Conservation (phyloP, 139 green algal species). For the Penium margaritaceum region DNA sequence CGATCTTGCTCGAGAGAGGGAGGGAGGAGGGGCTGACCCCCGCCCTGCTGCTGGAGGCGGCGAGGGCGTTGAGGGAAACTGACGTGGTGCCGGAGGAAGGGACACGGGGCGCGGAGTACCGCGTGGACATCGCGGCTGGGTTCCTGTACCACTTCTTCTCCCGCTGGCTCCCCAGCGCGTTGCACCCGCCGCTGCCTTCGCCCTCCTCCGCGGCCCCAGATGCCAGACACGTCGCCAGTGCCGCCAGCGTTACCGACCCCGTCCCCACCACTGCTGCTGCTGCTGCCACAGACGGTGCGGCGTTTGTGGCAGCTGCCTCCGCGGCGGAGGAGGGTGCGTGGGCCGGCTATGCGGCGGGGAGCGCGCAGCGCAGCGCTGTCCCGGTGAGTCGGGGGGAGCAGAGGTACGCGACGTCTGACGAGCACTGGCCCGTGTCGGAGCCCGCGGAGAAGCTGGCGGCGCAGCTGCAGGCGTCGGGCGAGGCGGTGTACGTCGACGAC, state of each 20-base stretch:
- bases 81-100: slow-evolving; percentile 9
- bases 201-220: background rate
- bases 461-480: slow-evolving; percentile 27
- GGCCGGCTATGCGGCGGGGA: background rate
- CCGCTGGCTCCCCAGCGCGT: background rate
- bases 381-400: slow-evolving; percentile 8
- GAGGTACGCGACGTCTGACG: background rate
- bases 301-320: background rate
- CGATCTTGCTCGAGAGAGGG: slow-evolving; percentile 6
- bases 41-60: slow-evolving; percentile 1
- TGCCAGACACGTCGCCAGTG: background rate
- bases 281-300: too few relatives aligned
- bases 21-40: slow-evolving; percentile 8
- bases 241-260: background rate
- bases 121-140: background rate
- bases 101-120: slow-evolving; percentile 5
- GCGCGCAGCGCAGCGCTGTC: background rate
- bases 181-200: background rate
- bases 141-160: slow-evolving; percentile 28
- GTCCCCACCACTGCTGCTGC: too few relatives aligned
- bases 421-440: slow-evolving; percentile 14
- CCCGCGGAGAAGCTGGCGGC: background rate
- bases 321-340: background rate
- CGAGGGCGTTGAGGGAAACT: background rate
- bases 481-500: slow-evolving; percentile 61